phyloP scores from a whole-genome alignment of 345 rosid species.

The Lumnitzera littorea region DNA sequence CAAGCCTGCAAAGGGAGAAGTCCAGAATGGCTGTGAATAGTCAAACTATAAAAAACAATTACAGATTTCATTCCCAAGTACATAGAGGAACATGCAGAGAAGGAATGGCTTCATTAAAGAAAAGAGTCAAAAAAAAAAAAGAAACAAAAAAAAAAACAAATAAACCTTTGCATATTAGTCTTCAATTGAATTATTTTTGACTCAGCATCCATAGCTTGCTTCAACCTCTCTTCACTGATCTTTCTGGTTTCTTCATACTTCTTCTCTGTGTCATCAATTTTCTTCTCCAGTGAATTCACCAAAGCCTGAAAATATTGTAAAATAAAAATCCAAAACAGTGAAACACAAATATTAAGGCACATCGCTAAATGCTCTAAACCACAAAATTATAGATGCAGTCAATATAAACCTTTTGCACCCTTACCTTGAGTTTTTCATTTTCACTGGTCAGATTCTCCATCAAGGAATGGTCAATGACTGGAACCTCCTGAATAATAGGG shows the following conservation, averaged over 20 bases:
- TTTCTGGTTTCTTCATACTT: conserved; percentile 69
- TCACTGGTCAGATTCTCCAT: conserved; percentile 72
- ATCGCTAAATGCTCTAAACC: neutral
- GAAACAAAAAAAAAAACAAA: neutral
- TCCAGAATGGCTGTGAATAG: neutral
- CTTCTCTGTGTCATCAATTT: conserved; percentile 86
- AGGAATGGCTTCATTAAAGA: neutral
- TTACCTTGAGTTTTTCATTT: conserved; percentile 90
- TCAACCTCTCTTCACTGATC: conserved; percentile 84
- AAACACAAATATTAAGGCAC: no score
- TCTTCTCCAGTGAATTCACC: conserved; percentile 72
- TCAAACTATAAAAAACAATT: neutral
- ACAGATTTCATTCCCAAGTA: neutral
- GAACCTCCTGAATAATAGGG: conserved; percentile 83
- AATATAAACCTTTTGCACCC: conserved; percentile 11
- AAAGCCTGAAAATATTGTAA: conserved; percentile 43
- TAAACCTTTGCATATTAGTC: conserved; percentile 82
- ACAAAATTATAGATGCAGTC: conserved; percentile 10
- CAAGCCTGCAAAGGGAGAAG: conserved; percentile 59
- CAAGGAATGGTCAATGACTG: conserved; percentile 65
- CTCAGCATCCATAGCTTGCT: conserved; percentile 92
- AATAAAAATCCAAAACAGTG: no score
- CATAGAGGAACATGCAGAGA: neutral
- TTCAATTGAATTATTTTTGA: conserved; percentile 75
- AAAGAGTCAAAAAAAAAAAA: neutral